Percentiles rank a stretch among this genome's conserved stretches.
These are phyloP conservation scores for Pleurotus sapidus DNA, from an alignment of 768 basidiomycete species.

Conservation along the genomic window DNA sequence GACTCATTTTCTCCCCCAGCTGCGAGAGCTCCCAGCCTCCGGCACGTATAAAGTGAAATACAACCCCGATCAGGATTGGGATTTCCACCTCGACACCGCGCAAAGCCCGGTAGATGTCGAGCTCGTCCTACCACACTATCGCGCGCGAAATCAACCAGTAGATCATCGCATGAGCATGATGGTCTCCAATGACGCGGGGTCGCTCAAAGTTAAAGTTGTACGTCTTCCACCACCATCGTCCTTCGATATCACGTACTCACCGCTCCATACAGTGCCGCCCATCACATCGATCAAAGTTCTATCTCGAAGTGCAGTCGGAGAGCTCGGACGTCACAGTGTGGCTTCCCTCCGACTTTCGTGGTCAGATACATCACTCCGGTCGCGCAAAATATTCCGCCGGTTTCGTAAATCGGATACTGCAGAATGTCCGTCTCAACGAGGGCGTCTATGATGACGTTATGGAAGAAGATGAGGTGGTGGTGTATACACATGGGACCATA, in stretches of 20 bases:
- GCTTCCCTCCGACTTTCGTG: conserved; percentile 79
- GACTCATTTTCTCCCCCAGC: conserved; percentile 6
- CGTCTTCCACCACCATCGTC: conserved; percentile 30
- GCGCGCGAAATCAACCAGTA: conserved; percentile 69
- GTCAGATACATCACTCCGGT: conserved; percentile 55
- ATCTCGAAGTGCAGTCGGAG: conserved; percentile 62
- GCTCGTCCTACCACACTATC: conserved; percentile 74
- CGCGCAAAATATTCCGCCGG: conserved; percentile 63
- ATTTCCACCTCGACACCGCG: conserved; percentile 57
- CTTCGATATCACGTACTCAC: conserved; percentile 4
- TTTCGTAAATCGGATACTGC: conserved; percentile 67
- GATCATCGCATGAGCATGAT: conserved; percentile 74
- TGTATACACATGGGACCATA: conserved; percentile 58
- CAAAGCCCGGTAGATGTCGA: conserved; percentile 57
- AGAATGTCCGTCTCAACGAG: conserved; percentile 48
- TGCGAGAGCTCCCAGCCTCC: conserved; percentile 24
- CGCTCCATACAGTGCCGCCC: conserved; percentile 49
- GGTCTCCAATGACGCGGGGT: conserved; percentile 45
- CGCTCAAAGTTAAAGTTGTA: conserved; percentile 73
- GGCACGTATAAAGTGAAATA: conserved; percentile 70
- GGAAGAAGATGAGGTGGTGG: conserved; percentile 58
- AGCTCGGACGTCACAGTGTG: conserved; percentile 72
- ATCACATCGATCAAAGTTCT: conserved; percentile 50
- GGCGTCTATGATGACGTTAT: conserved; percentile 23
- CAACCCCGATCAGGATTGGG: conserved; percentile 57